Evolutionary conservation across 1,139 yeast genomes (phyloP), one percentile per base, ranked within the genome.

Genomic region (Pichia sp.): DNA sequence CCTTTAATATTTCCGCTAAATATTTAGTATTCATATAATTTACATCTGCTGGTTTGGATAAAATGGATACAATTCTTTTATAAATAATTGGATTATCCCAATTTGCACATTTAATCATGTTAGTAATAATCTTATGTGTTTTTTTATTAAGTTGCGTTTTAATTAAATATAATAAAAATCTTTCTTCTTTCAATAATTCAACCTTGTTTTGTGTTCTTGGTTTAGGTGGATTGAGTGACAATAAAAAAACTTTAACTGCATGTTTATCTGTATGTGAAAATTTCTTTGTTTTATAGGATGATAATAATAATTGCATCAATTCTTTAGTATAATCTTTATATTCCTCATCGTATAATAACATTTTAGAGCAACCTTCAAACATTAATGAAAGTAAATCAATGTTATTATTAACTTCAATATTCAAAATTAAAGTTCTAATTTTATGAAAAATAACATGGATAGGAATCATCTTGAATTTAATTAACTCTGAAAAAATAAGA

Each of bases 381-480:
- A 87, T 65, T 9, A 80, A 70, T 8, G 76, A 68, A 39, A 85
- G 62, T 11, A 81, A 72, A 52, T 83, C 93, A 43, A 83, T 70
- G 52, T 81, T 82, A 49, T 74, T 74, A 32, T 66, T 68, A 0
- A 74, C 66, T 4, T 62, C 61, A 40, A 83, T 60, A 44, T 73
- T 70, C 43, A 75, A 47, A 1, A 81, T 74, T 47, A 82, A 62
- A 2, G 69, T 63, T 48, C 83, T 68, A 41, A 83, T 72, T 55
- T 78, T 82, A 59, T 87, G 91, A 58, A 87, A 83, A 5, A 81
- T 69, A 41, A 81, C 69, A 59, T 76, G 82, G 18, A 69, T 66
- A 0, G 95, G 93, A n/a, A 88, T 68, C 50, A 87, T 60, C 50
- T 75, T 78, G 59, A 88, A 89, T 56, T 85, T 86, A 35, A 82